A percentile compares a stretch with the other conserved stretches of the same genome.
Conservation (phyloP, 2,329 filamentous ascomycete genomes). For the Pestalotiopsis sp. region DNA sequence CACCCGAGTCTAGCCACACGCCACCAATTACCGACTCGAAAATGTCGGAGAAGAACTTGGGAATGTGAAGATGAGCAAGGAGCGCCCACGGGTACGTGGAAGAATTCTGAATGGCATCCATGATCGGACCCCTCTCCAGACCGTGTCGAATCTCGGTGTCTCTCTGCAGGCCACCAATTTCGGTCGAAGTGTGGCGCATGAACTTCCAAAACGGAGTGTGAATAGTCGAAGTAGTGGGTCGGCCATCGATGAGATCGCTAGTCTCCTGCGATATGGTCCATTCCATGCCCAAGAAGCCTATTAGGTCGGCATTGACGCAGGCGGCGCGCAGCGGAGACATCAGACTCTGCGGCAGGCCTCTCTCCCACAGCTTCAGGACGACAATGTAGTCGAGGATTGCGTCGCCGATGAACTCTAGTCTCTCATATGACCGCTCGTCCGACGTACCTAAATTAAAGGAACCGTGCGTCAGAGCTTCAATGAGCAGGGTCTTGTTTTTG, state of each 20-base stretch:
- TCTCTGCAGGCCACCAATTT: slow-evolving; percentile 50
- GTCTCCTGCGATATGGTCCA: slow-evolving; percentile 39
- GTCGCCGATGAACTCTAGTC: slow-evolving; percentile 88
- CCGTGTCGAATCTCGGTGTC: slow-evolving; percentile 47
- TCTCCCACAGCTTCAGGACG: slow-evolving; percentile 60
- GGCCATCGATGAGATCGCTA: slow-evolving; percentile 26
- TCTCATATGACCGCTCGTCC: slow-evolving; percentile 56
- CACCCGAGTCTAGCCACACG: slow-evolving; percentile 79
- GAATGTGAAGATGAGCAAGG: slow-evolving; percentile 65
- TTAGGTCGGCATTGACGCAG: slow-evolving; percentile 77
- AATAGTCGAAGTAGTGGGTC: slow-evolving; percentile 26
- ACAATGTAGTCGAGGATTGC: slow-evolving; percentile 81
- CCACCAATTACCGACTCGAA: slow-evolving; percentile 82
- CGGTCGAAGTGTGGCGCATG: slow-evolving; percentile 59
- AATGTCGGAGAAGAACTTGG: slow-evolving; percentile 83
- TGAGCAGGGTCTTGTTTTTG: slow-evolving; percentile 64
- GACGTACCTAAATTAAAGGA: slow-evolving; percentile 51
- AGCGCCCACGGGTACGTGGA: slow-evolving; percentile 75
- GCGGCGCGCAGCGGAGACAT: slow-evolving; percentile 80
- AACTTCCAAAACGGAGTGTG: slow-evolving; percentile 67
- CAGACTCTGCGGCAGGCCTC: slow-evolving; percentile 48
- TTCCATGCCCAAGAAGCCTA: slow-evolving; percentile 76
- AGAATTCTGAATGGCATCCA: slow-evolving; percentile 50
- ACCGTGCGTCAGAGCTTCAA: slow-evolving; percentile 81
- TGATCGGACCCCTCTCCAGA: slow-evolving; percentile 50